These are phyloP conservation scores for Microcyclosporella mali DNA, from an alignment of 2,329 filamentous ascomycete species.

Conservation along the genomic window DNA sequence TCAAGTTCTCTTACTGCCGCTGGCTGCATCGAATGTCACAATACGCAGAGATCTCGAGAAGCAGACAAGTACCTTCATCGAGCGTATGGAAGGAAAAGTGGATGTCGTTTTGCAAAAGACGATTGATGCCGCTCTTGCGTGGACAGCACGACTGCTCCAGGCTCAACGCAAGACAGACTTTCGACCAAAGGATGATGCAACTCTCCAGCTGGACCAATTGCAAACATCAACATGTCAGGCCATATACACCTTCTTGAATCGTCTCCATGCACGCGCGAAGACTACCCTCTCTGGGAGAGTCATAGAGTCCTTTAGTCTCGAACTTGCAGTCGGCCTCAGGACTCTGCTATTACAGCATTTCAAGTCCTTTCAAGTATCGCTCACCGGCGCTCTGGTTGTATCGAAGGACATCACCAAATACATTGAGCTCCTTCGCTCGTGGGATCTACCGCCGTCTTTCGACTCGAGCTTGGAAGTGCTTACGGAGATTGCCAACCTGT, in stretches of 20 bases:
- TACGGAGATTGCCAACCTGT: slow-evolving; percentile 88
- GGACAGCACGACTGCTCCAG: slow-evolving; percentile 64
- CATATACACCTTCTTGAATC: slow-evolving; percentile 70
- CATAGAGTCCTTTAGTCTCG: slow-evolving; percentile 71
- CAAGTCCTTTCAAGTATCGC: slow-evolving; percentile 88
- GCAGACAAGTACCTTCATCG: slow-evolving; percentile 64
- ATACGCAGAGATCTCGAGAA: slow-evolving; percentile 86
- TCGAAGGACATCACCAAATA: slow-evolving; percentile 95
- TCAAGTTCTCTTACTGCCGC: slow-evolving; percentile 78
- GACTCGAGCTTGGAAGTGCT: slow-evolving; percentile 65
- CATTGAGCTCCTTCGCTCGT: slow-evolving; percentile 74
- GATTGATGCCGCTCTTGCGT: slow-evolving; percentile 67
- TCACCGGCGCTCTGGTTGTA: slow-evolving; percentile 88
- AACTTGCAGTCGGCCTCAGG: slow-evolving; percentile 74
- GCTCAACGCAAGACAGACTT: slow-evolving; percentile 86
- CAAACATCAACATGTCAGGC: slow-evolving; percentile 80
- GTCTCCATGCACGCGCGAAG: slow-evolving; percentile 56
- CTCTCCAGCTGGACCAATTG: slow-evolving; percentile 60
- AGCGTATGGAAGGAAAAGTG: slow-evolving; percentile 79
- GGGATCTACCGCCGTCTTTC: slow-evolving; percentile 59
- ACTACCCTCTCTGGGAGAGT: slow-evolving; percentile 77
- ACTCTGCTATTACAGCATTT: slow-evolving; percentile 82
- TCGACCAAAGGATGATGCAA: slow-evolving; percentile 73
- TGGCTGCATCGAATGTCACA: slow-evolving; percentile 84
- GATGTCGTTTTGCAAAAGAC: slow-evolving; percentile 63